A percentile compares a stretch with the other conserved stretches of the same genome.
Conservation (phyloP, 345 rosid genomes). For the Psidium guajava region DNA sequence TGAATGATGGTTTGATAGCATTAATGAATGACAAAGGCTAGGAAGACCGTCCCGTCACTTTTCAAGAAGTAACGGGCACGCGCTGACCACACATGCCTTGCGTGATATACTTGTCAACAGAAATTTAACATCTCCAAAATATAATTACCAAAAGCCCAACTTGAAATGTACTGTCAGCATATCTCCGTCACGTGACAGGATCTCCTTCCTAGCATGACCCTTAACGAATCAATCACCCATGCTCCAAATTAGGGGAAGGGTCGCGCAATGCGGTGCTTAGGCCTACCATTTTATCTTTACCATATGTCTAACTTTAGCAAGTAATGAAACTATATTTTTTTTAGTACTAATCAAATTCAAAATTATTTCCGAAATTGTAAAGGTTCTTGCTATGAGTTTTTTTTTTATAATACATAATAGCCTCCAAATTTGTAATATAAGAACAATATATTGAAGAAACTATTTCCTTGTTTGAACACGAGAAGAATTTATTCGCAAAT, state of each 20-base stretch:
- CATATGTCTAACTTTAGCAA: neutral
- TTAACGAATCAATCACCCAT: neutral
- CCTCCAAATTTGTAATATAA: neutral
- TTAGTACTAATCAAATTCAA: neutral
- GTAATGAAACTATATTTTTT: neutral
- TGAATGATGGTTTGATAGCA: neutral
- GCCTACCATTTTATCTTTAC: neutral
- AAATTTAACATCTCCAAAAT: no score
- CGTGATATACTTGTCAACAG: no score
- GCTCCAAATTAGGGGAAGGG: neutral
- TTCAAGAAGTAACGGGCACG: no score
- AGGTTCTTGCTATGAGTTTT: neutral
- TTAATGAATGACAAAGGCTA: neutral
- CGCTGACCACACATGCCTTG: no score
- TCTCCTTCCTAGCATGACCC: no score
- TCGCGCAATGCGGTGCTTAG: neutral
- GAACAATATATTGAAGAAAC: neutral
- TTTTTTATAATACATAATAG: fast-evolving
- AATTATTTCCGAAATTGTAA: neutral
- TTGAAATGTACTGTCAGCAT: no score
- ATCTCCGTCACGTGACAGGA: no score
- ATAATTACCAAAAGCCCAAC: no score
- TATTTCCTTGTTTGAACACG: neutral
- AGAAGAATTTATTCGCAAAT: neutral
- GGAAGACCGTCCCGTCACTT: no score